A percentile compares a stretch with the other conserved stretches of the same genome.
These are phyloP conservation scores for Magnolia sinica DNA, from an alignment of 164 flowering plant genomes.

Conservation along the genomic window DNA sequence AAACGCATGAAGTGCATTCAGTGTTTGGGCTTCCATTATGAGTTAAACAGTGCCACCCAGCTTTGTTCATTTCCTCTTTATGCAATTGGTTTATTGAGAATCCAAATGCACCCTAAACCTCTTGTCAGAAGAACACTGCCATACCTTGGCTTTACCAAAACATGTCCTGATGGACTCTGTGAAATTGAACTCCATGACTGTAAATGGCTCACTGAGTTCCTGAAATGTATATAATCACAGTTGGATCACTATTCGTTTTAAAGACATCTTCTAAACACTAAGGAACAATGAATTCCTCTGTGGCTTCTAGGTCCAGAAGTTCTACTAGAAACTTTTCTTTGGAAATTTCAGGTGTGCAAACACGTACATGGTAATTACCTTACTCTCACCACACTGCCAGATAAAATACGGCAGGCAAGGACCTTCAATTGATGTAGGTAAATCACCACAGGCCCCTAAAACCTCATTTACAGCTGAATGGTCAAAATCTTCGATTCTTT, in stretches of 20 bases:
- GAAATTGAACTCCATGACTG: constrained; percentile 87
- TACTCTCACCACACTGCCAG: constrained; percentile 85
- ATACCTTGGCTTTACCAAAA: constrained; percentile 68
- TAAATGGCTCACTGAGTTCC: constrained; percentile 59
- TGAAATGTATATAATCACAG: constrained; percentile 26
- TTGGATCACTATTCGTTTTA: constrained; percentile 8
- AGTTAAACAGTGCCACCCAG: too few relatives aligned
- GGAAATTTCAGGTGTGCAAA: background rate
- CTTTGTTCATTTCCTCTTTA: too few relatives aligned
- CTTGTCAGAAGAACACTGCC: background rate
- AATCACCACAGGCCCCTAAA: constrained; percentile 79
- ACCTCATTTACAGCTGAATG: constrained; percentile 70
- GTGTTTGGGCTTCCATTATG: background rate
- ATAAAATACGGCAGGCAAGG: constrained; percentile 65
- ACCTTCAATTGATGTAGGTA: constrained; percentile 37
- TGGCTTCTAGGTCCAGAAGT: background rate
- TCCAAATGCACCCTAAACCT: background rate
- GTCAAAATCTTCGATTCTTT: constrained; percentile 77
- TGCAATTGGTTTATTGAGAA: too few relatives aligned
- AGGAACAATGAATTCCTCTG: background rate
- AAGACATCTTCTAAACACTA: constrained; percentile 4
- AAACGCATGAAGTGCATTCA: background rate
- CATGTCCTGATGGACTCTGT: constrained; percentile 55
- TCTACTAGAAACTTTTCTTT: background rate
- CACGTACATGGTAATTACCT: constrained; percentile 35